Percentiles rank a stretch among this genome's conserved stretches.
These are phyloP conservation scores for Pharnaceum exiguum DNA, from an alignment of 148 eudicot species.

Conservation along the genomic window DNA sequence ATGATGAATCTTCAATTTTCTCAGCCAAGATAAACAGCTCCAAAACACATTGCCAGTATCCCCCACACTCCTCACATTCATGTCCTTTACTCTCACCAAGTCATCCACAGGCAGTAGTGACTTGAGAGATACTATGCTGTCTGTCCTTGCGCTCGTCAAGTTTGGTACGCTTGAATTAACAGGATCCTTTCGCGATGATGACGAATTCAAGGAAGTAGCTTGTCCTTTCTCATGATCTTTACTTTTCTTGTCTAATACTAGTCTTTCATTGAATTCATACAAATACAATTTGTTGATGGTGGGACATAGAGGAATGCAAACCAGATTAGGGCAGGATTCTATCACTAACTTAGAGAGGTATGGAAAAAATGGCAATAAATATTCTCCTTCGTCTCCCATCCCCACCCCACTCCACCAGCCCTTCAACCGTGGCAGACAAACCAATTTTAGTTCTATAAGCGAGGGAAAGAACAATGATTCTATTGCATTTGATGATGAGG, in stretches of 20 bases:
- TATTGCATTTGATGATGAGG: neutral
- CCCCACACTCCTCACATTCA: neutral
- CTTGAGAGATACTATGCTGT: too few relatives aligned
- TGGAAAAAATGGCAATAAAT: neutral
- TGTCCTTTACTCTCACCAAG: neutral
- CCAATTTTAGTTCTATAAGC: conserved; percentile 16
- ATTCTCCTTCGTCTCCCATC: neutral
- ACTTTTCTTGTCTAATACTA: neutral
- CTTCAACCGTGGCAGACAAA: neutral
- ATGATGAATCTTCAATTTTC: neutral
- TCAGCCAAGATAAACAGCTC: neutral
- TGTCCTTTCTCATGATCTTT: too few relatives aligned
- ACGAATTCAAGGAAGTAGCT: too few relatives aligned
- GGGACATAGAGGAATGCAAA: neutral
- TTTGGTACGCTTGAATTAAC: too few relatives aligned
- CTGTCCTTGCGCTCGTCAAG: too few relatives aligned
- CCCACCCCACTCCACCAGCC: conserved; percentile 35
- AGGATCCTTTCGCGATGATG: too few relatives aligned
- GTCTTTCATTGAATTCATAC: neutral
- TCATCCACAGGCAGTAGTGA: neutral
- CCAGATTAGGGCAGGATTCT: neutral
- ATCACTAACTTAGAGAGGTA: neutral
- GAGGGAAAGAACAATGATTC: conserved; percentile 28
- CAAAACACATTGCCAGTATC: neutral
- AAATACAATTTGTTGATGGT: neutral